Base-by-base conservation (phyloP, 2,329 filamentous ascomycete genomes). In the Xylariaceae sp. region DNA sequence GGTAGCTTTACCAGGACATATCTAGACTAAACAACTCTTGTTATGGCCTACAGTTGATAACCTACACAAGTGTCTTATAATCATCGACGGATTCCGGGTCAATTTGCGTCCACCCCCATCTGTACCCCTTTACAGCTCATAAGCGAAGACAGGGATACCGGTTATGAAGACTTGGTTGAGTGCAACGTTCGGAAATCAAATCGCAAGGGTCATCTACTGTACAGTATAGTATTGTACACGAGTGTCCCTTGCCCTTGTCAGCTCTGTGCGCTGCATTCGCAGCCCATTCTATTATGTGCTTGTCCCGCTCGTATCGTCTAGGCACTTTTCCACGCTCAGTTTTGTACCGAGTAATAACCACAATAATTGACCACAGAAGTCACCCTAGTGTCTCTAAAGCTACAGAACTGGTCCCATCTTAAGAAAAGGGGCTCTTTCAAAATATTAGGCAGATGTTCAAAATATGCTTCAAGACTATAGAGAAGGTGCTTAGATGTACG, bases 141-240 rank as follows among this genome's bases (percentile, higher is more conserved):
- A 50, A 56, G 55, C 58, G 58, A 58, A 51, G 46, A 50, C 58
- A 58, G 28, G 58, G 55, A 34, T 53, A 12, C 16, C 23, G 17
- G n/a, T 8, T 26, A 39, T 21, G 36, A 58, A 52, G 26, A 60
- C 49, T 43, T 58, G 49, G 50, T 45, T 52, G 54, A 61, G 47
- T 61, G 55, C 55, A 53, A 59, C 58, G 51, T 17, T 58, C 56
- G 58, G 58, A 59, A 61, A 58, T 61, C 58, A 61, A 56, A 54
- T 61, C 26, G 51, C 58, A 56, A 44, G 55, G 56, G 47, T 61
- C 23, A 44, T 61, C 26, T 40, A 46, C 36, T 56, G 44, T 48
- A 40, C 51, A 37, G 43, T 33, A 19, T 34, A 34, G 3, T 45
- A 28, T 9, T 34, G 24, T 29, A 29, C n/a, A 49, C 39, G 16